These are phyloP conservation scores for Barnettozyma salicaria DNA, from an alignment of 805 yeast species.

Conservation along the genomic window DNA sequence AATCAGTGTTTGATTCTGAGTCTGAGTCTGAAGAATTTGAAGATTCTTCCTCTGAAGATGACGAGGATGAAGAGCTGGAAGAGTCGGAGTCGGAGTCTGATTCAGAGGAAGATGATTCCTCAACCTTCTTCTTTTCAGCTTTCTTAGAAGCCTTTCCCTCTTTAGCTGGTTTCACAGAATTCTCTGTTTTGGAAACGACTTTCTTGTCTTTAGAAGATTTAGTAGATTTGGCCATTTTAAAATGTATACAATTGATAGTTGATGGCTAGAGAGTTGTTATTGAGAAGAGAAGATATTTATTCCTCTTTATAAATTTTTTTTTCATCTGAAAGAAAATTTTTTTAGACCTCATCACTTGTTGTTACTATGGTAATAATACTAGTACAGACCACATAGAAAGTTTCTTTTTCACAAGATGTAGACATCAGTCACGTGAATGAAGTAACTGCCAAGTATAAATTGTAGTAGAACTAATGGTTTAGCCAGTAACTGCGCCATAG, in stretches of 20 bases:
- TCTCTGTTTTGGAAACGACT: conserved; percentile 14
- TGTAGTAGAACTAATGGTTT: no score
- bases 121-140: conserved; percentile 11
- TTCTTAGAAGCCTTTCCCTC: conserved; percentile 27
- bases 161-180: conserved; percentile 21
- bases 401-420: conserved; percentile 1
- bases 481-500: no score
- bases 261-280: no score
- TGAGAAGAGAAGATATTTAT: neutral
- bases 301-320: neutral
- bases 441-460: no score
- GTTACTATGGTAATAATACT: conserved; percentile 1
- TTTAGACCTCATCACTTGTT: conserved; percentile 4
- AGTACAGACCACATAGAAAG: neutral
- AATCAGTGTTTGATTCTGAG: conserved; percentile 18
- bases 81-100: conserved; percentile 23
- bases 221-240: conserved; percentile 22
- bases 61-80: conserved; percentile 14
- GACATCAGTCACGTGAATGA: no score
- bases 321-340: conserved; percentile 2
- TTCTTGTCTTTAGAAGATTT: conserved; percentile 20
- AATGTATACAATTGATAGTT: neutral
- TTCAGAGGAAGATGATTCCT: conserved; percentile 25
- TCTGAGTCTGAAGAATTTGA: conserved; percentile 26
- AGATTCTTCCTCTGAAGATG: conserved; percentile 10